Base-by-base conservation (phyloP, 2,329 filamentous ascomycete species). In the Colletotrichum paranaense region DNA sequence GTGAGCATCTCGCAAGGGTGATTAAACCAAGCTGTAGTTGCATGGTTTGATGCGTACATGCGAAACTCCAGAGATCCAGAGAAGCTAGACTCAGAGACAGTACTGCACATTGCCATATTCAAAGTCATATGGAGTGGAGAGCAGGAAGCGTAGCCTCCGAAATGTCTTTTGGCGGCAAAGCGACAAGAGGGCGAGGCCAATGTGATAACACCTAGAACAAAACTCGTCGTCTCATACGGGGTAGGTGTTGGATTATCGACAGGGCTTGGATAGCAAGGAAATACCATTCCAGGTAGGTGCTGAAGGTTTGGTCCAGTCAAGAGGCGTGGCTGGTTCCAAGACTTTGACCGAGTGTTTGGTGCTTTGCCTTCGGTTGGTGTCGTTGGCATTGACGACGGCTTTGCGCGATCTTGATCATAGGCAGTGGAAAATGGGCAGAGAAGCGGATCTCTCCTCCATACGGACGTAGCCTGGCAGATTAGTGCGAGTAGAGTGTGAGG, bases 291-390 rank as follows among this genome's bases (percentile, higher is more conserved):
- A 49, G 42, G 42, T n/a, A 49, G 42, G 42, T 49, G 42, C 19
- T n/a, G 42, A 49, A 42, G 42, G 65, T 30, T 26, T n/a, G 42
- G 62, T 30, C 67, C 53, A 70, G 67, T 70, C 35, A 59, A 26
- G 42, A 53, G 32, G 53, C 62, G 38, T 35, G 24, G 28, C 59
- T 19, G 22, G 57, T n/a, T 22, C 62, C 30, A 42, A 70, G 62
- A 68, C 60, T 26, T 59, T 26, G 49, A 49, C 59, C 28, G 52
- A 30, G 52, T 62, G 46, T 49, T 49, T 38, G 62, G 66, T 32
- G 22, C 35, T 53, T 67, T 42, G 38, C 60, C 30, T 24, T 42
- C 28, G 46, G 46, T 53, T 52, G 22, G 60, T 22, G 8, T 49
- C 7, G 19, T 11, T 26, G n/a, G 49, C 12, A 35, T 46, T 35